Base-by-base conservation (phyloP, 1,139 yeast genomes). In the Suhomyces chickasaworum region DNA sequence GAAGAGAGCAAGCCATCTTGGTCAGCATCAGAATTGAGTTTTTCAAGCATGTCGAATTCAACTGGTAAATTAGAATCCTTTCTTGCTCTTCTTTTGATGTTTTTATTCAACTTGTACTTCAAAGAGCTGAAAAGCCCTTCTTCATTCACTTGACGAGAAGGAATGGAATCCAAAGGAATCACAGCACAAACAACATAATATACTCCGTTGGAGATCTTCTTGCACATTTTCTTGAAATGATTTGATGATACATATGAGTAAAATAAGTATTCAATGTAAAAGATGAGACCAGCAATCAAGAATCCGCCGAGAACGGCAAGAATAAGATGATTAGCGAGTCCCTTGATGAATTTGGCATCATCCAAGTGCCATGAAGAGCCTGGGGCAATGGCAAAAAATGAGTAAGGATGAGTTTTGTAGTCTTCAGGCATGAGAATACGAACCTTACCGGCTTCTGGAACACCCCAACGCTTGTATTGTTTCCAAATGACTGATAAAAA, bases 341-440 rank as follows among this genome's bases (percentile, higher is more conserved):
- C 70, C 59, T 86, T 82, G 63, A 89, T 80, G 60, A 86, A 80
- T 49, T 81, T 77, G 21, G 96, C 96, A 65, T 89, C 97, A 56
- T 84, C 89, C 59, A 83, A 67, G 65, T 89, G 96, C 97, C 97
- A 89, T 23, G 95, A 86, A 2, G 93, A 86, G 37, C 96, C 97
- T 42, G 81, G 78, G 0, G 89, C 76, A 46, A 86, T 84, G 41
- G 81, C 74, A 66, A 89, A 88, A 61, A 86, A 89, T 3, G 91
- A 78, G 56, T 75, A 64, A 5, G 68, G 63, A 53, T 71, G 76
- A 44, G 78, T 72, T 60, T 84, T 84, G 68, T 86, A 86, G 59
- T 86, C 89, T 42, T 77, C 75, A 4, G 95, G 93, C 68, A 84
- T 78, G 55, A 88, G 68, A 41, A 88, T 79, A 49, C 86, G 70